phyloP scores from a whole-genome alignment of 83 land plant genomes.

The Picea engelmannii region DNA sequence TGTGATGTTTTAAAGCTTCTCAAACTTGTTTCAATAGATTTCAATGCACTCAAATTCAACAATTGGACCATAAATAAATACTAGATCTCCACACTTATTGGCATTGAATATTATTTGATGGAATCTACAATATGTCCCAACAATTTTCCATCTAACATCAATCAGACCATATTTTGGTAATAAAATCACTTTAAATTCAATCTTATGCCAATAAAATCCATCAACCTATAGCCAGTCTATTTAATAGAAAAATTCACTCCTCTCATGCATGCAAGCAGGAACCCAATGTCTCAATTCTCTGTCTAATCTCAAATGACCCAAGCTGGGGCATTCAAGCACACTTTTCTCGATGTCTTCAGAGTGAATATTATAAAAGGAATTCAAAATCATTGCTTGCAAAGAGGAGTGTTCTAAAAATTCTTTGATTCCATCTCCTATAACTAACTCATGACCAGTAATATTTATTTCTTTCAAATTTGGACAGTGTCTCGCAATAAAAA shows the following conservation, averaged over 20 bases:
- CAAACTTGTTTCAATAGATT: neutral
- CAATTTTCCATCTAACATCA: neutral
- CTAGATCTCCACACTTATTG: neutral
- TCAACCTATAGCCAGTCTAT: no score
- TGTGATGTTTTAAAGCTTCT: neutral
- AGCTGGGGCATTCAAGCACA: conserved; percentile 3
- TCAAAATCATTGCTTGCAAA: conserved; percentile 15
- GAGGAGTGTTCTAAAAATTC: conserved; percentile 13
- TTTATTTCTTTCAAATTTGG: conserved; percentile 19
- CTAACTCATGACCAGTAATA: conserved; percentile 22
- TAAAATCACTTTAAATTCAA: neutral
- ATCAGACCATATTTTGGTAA: neutral
- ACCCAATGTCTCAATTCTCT: conserved; percentile 17
- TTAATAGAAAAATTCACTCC: neutral
- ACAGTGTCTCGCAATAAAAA: no score
- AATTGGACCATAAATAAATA: neutral
- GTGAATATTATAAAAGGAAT: conserved; percentile 15
- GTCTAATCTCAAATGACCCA: conserved; percentile 22
- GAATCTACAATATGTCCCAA: neutral
- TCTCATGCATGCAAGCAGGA: neutral
- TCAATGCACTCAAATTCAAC: neutral
- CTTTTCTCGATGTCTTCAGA: conserved; percentile 20
- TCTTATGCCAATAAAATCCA: neutral
- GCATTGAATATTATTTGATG: neutral
- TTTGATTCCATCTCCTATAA: conserved; percentile 20